Evolutionary conservation across 176 grass and related monocot species (phyloP).

Genomic region (Carex littledalei): DNA sequence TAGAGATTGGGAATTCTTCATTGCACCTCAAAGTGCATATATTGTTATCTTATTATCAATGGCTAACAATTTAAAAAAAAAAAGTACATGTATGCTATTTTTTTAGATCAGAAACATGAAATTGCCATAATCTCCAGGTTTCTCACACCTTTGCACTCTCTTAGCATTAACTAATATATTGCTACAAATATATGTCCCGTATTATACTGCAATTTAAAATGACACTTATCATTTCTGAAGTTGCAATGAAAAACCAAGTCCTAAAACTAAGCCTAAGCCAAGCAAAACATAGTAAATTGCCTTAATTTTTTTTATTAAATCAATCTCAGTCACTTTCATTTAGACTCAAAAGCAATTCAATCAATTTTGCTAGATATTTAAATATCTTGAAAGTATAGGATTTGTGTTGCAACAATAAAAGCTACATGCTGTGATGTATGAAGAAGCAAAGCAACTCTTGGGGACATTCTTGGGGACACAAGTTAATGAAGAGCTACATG

Average conservation of each 20-base stretch:
- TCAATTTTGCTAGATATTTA: neutral
- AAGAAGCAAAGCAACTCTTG: no score
- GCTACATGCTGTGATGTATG: no score
- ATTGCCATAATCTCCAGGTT: no score
- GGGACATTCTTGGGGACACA: neutral
- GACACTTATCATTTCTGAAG: neutral
- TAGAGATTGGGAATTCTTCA: constrained; percentile 67
- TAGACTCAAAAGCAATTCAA: neutral
- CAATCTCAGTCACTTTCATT: neutral
- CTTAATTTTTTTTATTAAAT: neutral
- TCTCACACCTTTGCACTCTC: no score
- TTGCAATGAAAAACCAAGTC: neutral
- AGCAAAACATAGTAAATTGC: neutral
- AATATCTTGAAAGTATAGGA: neutral
- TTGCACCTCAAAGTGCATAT: neutral
- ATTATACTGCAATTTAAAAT: neutral
- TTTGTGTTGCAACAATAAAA: neutral
- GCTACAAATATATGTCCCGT: no score
- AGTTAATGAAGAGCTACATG: no score
- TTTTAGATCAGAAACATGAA: no score
- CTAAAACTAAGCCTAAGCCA: neutral
- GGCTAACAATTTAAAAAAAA: constrained; percentile 26
- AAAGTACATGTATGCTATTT: no score
- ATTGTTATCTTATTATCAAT: neutral
- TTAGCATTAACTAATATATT: no score